phyloP scores from a whole-genome alignment of 2,329 filamentous ascomycete genomes.

The Apiospora rasikravindrae region DNA sequence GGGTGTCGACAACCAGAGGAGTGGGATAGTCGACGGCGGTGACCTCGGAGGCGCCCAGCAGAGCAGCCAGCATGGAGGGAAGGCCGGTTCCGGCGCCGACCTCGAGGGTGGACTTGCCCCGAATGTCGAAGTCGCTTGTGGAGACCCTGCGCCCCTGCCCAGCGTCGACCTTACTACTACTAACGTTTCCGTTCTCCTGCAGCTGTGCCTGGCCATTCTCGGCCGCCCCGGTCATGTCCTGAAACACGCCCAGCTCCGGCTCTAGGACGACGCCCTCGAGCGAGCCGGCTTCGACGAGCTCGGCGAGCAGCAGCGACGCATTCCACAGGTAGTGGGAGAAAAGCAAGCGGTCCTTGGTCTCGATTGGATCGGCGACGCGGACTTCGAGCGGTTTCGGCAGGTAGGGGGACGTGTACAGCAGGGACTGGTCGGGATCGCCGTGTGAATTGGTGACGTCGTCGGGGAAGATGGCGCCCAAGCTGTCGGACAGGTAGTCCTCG shows the following conservation, averaged over 20 bases:
- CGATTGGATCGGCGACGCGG: slow-evolving; percentile 52
- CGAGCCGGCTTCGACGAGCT: slow-evolving; percentile 58
- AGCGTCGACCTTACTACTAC: background rate
- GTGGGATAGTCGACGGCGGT: slow-evolving; percentile 73
- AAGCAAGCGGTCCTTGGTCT: slow-evolving; percentile 60
- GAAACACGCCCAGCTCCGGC: slow-evolving; percentile 7
- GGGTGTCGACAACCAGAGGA: slow-evolving; percentile 60
- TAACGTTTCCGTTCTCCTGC: background rate
- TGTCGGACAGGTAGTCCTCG: slow-evolving; percentile 64
- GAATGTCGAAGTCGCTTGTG: slow-evolving; percentile 49
- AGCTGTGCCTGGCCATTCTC: too few relatives aligned
- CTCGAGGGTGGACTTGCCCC: slow-evolving; percentile 62
- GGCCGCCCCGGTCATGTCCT: background rate
- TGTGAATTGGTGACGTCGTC: slow-evolving; percentile 71
- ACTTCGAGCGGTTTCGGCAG: slow-evolving; percentile 52
- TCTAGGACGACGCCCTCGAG: slow-evolving; percentile 33
- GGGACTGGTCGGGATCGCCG: slow-evolving; percentile 62
- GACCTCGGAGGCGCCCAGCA: slow-evolving; percentile 56
- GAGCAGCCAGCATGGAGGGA: slow-evolving; percentile 54
- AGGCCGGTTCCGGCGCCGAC: slow-evolving; percentile 70
- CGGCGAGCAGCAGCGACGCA: slow-evolving; percentile 60
- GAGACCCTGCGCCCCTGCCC: background rate
- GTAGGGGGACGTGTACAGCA: slow-evolving; percentile 63
- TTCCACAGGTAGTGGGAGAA: slow-evolving; percentile 81
- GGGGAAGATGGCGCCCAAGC: slow-evolving; percentile 69